phyloP scores from a whole-genome alignment of 2,329 filamentous ascomycete genomes.

The Fusarium praegraminearum region DNA sequence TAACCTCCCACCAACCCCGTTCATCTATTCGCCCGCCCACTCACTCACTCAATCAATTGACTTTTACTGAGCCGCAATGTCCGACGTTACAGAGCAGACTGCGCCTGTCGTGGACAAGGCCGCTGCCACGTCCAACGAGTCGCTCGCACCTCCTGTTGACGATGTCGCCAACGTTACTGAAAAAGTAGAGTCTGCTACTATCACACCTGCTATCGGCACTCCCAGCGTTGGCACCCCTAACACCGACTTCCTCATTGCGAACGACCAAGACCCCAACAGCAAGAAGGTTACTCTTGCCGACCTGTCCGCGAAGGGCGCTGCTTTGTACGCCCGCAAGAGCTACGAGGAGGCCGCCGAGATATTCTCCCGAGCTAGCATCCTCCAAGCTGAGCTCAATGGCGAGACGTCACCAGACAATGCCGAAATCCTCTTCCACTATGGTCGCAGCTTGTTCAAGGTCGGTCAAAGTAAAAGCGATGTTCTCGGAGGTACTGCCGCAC shows the following conservation, averaged over 20 bases:
- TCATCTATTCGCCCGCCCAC: not conserved
- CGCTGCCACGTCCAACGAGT: conserved; percentile 8
- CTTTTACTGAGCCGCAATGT: conserved; percentile 40
- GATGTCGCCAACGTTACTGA: conserved; percentile 30
- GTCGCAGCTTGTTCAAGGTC: conserved; percentile 91
- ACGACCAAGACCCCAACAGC: conserved; percentile 61
- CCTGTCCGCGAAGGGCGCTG: conserved; percentile 81
- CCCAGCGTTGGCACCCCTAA: conserved; percentile 38
- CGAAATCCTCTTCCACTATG: conserved; percentile 94
- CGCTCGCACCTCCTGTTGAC: conserved; percentile 10
- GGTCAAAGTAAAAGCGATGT: conserved; percentile 96
- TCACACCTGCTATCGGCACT: conserved; percentile 32
- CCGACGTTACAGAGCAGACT: conserved; percentile 49
- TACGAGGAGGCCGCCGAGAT: conserved; percentile 87
- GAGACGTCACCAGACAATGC: conserved; percentile 92
- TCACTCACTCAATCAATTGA: not conserved
- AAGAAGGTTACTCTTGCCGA: conserved; percentile 77
- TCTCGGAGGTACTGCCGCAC: conserved; percentile 81
- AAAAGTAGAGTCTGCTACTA: conserved; percentile 36
- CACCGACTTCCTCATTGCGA: conserved; percentile 45
- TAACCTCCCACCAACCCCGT: not conserved
- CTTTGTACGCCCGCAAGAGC: conserved; percentile 90
- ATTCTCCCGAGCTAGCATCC: conserved; percentile 87
- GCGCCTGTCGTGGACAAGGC: conserved; percentile 37
- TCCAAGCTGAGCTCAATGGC: conserved; percentile 92